A percentile compares a stretch with the other conserved stretches of the same genome.
These are phyloP conservation scores for Epichloe sibirici DNA, from an alignment of 2,329 filamentous ascomycete genomes.

Conservation along the genomic window DNA sequence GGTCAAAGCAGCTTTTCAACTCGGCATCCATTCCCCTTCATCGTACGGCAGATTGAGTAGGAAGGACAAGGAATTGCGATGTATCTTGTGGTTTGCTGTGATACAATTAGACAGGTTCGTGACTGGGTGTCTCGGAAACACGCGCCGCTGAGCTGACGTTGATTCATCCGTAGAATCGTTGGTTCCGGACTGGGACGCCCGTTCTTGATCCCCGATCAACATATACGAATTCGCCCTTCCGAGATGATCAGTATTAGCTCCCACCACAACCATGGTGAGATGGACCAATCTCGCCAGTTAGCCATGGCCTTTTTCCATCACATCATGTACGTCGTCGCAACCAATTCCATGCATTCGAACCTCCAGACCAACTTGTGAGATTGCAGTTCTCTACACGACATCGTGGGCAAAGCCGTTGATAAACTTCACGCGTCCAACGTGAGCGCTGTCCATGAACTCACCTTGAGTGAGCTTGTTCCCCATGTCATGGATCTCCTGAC, in stretches of 20 bases:
- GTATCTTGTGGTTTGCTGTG: conserved; percentile 19
- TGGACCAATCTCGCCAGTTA: conserved; percentile 3
- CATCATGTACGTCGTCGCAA: conserved; percentile 7
- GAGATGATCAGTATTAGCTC: neutral
- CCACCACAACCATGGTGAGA: neutral
- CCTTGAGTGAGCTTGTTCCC: conserved; percentile 7
- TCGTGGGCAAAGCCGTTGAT: conserved; percentile 11
- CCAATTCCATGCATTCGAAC: neutral
- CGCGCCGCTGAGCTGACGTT: neutral
- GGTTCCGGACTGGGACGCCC: conserved; percentile 12
- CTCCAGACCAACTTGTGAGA: neutral
- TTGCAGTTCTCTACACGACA: conserved; percentile 10
- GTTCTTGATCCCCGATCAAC: conserved; percentile 9
- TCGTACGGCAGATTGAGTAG: conserved; percentile 13
- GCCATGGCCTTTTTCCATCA: conserved; percentile 10
- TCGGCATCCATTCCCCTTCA: conserved; percentile 21
- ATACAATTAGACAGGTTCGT: conserved; percentile 18
- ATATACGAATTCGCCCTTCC: conserved; percentile 6
- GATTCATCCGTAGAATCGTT: conserved; percentile 8
- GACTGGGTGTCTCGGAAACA: no score
- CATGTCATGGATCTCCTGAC: conserved; percentile 11
- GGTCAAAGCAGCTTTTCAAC: conserved; percentile 20
- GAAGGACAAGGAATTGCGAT: conserved; percentile 15
- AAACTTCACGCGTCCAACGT: conserved; percentile 12
- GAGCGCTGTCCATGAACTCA: conserved; percentile 3